These are phyloP conservation scores for Castanea mollissima DNA, from an alignment of 306 rosid genomes.

Conservation along the genomic window DNA sequence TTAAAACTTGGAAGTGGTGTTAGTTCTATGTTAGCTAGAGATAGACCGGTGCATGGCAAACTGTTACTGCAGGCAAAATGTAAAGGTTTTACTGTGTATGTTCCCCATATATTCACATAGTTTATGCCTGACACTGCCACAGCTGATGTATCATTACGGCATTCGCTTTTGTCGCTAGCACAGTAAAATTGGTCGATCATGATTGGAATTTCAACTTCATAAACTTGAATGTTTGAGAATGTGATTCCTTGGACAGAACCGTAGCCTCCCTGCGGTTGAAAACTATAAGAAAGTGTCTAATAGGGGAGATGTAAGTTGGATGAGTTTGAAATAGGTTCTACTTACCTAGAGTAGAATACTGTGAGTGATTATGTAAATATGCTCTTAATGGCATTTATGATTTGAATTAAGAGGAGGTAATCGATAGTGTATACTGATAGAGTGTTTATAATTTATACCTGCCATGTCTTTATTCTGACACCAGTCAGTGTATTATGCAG, in stretches of 20 bases:
- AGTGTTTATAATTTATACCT: constrained; percentile 38
- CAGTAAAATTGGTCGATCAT: constrained; percentile 82
- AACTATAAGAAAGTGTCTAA: neutral
- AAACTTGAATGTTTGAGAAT: constrained; percentile 76
- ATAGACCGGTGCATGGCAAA: constrained; percentile 60
- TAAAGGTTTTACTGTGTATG: constrained; percentile 51
- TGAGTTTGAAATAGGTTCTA: neutral
- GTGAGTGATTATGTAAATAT: neutral
- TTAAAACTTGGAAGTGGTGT: constrained; percentile 25
- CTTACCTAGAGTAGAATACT: neutral
- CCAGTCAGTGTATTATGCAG: constrained; percentile 61
- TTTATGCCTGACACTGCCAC: constrained; percentile 65
- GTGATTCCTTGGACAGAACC: constrained; percentile 64
- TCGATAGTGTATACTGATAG: neutral
- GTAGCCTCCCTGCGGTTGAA: constrained; percentile 65
- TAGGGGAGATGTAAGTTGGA: too few species aligned
- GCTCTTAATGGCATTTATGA: neutral
- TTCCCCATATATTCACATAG: constrained; percentile 57
- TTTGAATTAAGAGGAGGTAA: neutral
- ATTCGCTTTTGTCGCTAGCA: constrained; percentile 35
- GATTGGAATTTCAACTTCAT: constrained; percentile 60
- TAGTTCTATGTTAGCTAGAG: constrained; percentile 60
- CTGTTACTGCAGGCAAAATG: constrained; percentile 81
- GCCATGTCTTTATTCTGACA: constrained; percentile 90
- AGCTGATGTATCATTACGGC: constrained; percentile 59